Evolutionary conservation across 805 yeast genomes (phyloP), one percentile per base, ranked within the genome.

Genomic region (Scheffersomyces amazonensis): DNA sequence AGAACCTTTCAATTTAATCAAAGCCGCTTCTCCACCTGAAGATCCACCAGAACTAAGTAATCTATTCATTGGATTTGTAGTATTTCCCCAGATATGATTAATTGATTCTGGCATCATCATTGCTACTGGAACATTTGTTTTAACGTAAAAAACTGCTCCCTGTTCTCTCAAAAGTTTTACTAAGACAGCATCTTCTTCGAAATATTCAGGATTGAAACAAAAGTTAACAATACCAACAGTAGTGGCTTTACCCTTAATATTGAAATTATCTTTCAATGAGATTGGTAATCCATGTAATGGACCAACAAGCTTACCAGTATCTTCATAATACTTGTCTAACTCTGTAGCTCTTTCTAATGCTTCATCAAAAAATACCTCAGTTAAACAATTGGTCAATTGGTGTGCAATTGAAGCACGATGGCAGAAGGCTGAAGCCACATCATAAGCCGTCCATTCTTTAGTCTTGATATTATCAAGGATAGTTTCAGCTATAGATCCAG

Each of bases 321-420:
- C 35, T 3, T 40, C 39, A 17, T 49, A 52, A 39, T 49, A 49
- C 11, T 43, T 42, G 39, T 62, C 67, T 35, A 60, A 46, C 16
- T 42, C 49, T 17, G 38, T 36, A 1, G 67, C 66, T 25, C 35
- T 44, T 25, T 41, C 32, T 12, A 60, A 32, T 1, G 57, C 64
- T 18, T 53, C 57, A 16, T 58, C 64, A 50, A 60, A 52, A 52
- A 57, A 50, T 10, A 69, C 62, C 37, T 69, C 74, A 9, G 59
- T 45, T 23, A 64, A 53, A 45, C 73, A 69, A 37, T 66, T 64
- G 23, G 57, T 51, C 42, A 80, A 56, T 47, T 80, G 84, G 43
- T 78, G 83, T 0, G 80, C 80, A 16, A 77, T 56, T 3, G 78
- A 69, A 3, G 84, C 77, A 32, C 85, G 56, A 49, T 80, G 80